Base-by-base conservation (phyloP, 2,329 filamentous ascomycete species). In the Hymenoscyphus fraxineus region DNA sequence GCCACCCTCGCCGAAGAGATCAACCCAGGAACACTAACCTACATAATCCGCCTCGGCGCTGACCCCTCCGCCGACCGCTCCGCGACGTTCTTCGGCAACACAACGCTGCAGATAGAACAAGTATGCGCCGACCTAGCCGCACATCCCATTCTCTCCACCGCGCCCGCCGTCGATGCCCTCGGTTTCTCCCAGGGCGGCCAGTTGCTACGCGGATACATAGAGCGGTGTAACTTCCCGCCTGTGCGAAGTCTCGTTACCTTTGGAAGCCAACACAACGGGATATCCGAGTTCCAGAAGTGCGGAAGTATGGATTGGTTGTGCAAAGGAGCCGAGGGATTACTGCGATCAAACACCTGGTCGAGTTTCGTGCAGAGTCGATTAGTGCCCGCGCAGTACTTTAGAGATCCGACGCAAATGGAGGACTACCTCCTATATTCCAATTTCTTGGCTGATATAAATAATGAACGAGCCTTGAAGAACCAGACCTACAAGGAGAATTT, bases 161-260 rank as follows among this genome's bases (percentile, higher is more conserved):
- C 91, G 0, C 90, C 91, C 0, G 92, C 89, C 68, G 83, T 97
- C 74, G 95, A 98, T 78, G 94, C 93, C 40, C 80, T 99, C 41
- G 95, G 95, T 35, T 97, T 99, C 81, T 95, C 91, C 15, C 95
- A 99, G 78, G 95, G 95, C 68, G 95, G 95, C 1, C 92, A 97
- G 76, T 97, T 99, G 80, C 84, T 99, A n/a, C 88, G 95, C 65
- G 95, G 85, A 31, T 93, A 96, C 76, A 82, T 97, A 68, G 88
- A 99, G 82, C 85, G 92, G 55, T 99, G 95, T 82, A 95, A 93
- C 76, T 59, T 58, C 54, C 73, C 73, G 0, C 82, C 81, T 0
- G 82, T 91, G 10, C 77, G 81, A 62, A 88, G 83, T 67, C 78
- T 92, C 22, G 83, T 91, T 60, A 92, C 89, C 0, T 90, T 90